A percentile compares a stretch with the other conserved stretches of the same genome.
phyloP scores from a whole-genome alignment of 2,329 filamentous ascomycete species.

The Aspergillus japonicus region DNA sequence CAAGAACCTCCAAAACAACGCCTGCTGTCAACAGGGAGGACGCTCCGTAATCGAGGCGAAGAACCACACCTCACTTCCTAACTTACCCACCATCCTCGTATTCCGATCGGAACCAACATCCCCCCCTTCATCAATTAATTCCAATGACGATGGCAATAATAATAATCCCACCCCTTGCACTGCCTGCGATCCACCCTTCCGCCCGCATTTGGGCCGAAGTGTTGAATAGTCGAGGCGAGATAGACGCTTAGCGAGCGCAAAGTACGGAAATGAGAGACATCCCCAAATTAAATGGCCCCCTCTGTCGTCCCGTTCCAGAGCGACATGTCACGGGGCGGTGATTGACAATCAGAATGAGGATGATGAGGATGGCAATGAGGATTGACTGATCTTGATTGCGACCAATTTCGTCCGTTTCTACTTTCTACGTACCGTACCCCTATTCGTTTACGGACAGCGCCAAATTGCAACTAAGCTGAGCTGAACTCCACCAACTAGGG shows the following conservation, averaged over 20 bases:
- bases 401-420: constrained; percentile 3
- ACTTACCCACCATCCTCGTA: background rate
- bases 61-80: too few species aligned
- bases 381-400: background rate
- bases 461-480: too few species aligned
- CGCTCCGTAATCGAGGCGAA: too few species aligned
- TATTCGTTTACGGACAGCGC: background rate
- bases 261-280: background rate
- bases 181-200: background rate
- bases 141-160: too few species aligned
- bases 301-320: background rate
- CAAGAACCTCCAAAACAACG: constrained; percentile 14
- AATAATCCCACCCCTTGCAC: background rate
- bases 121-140: background rate
- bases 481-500: too few species aligned
- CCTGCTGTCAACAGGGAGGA: too few species aligned
- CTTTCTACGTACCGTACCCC: background rate
- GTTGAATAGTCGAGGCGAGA: background rate
- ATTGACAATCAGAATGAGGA: background rate
- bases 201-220: background rate
- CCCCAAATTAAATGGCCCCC: constrained; percentile 2
- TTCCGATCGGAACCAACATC: background rate
- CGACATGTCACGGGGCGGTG: background rate
- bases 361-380: background rate
- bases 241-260: background rate